phyloP scores from a whole-genome alignment of 140 eudicot genomes.

The Erigeron philadelphicus region DNA sequence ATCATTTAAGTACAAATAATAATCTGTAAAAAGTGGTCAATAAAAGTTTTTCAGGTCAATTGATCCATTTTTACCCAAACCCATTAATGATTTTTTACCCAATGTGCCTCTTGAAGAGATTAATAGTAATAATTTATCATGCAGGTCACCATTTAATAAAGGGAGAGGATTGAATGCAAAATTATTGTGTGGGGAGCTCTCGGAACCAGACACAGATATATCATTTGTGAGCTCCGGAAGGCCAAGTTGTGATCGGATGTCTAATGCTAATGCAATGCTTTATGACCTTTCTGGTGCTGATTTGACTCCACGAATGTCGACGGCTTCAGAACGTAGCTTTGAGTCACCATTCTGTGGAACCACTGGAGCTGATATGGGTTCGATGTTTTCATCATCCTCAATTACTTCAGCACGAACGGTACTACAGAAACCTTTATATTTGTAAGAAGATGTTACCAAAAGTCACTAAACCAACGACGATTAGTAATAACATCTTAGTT shows the following conservation, averaged over 20 bases:
- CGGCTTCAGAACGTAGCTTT: conserved; percentile 30
- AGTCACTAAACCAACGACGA: neutral
- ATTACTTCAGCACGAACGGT: conserved; percentile 30
- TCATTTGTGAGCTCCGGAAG: conserved; percentile 45
- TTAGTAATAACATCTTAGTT: too few relatives aligned
- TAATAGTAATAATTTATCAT: neutral
- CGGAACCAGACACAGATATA: conserved; percentile 34
- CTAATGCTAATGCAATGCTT: conserved; percentile 22
- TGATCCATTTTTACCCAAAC: too few relatives aligned
- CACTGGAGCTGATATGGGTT: conserved; percentile 24
- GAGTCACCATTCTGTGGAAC: conserved; percentile 28
- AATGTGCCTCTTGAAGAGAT: too few relatives aligned
- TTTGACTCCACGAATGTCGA: conserved; percentile 30
- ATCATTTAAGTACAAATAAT: neutral
- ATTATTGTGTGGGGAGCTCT: conserved; percentile 39
- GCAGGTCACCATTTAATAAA: conserved; percentile 42
- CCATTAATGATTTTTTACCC: too few relatives aligned
- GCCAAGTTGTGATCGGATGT: conserved; percentile 47
- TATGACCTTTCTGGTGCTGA: conserved; percentile 27
- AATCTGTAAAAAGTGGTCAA: neutral
- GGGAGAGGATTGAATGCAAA: conserved; percentile 40
- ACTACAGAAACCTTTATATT: neutral
- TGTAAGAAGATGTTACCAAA: neutral
- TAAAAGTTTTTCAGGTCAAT: too few relatives aligned
- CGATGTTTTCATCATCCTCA: conserved; percentile 30